These are phyloP conservation scores for Ogataea chonburiensis DNA, from an alignment of 805 yeast species.

Conservation along the genomic window DNA sequence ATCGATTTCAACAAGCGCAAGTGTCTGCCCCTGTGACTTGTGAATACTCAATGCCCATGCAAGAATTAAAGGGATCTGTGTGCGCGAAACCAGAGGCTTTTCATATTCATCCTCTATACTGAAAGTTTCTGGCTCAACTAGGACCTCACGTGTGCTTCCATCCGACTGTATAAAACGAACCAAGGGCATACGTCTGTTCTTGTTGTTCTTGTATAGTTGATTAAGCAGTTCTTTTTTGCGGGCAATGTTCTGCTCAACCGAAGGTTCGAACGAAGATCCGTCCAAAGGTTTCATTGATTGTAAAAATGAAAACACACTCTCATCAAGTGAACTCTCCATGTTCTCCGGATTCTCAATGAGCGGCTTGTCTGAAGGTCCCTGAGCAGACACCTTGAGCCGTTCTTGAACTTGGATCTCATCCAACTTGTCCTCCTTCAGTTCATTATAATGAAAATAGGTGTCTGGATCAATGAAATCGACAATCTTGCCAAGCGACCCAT, in stretches of 20 bases:
- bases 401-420: slow-evolving; percentile 11
- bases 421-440: background rate
- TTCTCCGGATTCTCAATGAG: slow-evolving; percentile 22
- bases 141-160: slow-evolving; percentile 67
- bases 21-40: slow-evolving; percentile 92
- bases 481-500: slow-evolving; percentile 75
- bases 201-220: slow-evolving; percentile 43
- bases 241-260: slow-evolving; percentile 32
- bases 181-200: slow-evolving; percentile 59
- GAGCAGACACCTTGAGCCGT: background rate
- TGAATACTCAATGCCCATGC: slow-evolving; percentile 98
- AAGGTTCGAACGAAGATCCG: slow-evolving; percentile 22
- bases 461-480: slow-evolving; percentile 45
- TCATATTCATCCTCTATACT: slow-evolving; percentile 72
- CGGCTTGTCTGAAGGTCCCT: slow-evolving; percentile 1
- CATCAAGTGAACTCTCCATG: slow-evolving; percentile 37
- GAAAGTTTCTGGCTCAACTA: slow-evolving; percentile 84
- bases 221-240: slow-evolving; percentile 49
- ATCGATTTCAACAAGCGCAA: slow-evolving; percentile 75
- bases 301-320: slow-evolving; percentile 50
- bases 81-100: slow-evolving; percentile 63
- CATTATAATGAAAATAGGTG: slow-evolving; percentile 42
- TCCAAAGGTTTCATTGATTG: slow-evolving; percentile 18
- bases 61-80: slow-evolving; percentile 82
- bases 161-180: slow-evolving; percentile 75